Percentiles rank a stretch among this genome's conserved stretches.
Evolutionary conservation across 2,329 filamentous ascomycete genomes (phyloP).

Genomic region (Xylariaceae sp.): DNA sequence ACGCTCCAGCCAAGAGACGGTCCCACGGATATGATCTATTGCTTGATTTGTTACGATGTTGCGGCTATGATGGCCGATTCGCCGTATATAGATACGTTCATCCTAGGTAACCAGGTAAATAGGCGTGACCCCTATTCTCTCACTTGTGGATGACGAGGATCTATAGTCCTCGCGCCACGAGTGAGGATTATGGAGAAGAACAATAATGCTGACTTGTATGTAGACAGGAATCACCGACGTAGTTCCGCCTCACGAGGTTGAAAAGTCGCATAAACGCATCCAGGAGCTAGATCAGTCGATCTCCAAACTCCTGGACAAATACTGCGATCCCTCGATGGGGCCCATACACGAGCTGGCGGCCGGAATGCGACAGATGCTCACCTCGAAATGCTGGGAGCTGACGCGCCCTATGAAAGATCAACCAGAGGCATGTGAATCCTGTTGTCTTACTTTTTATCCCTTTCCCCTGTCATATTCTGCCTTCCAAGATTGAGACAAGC

Average conservation of each 20-base stretch:
- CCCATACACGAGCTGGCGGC: slow-evolving; percentile 47
- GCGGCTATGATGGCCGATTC: slow-evolving; percentile 45
- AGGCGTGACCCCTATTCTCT: background rate
- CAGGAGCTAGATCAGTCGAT: slow-evolving; percentile 41
- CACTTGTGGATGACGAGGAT: background rate
- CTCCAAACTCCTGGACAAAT: slow-evolving; percentile 43
- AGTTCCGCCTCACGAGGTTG: slow-evolving; percentile 30
- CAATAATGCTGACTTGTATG: background rate
- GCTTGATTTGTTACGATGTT: slow-evolving; percentile 46
- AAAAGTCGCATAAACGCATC: slow-evolving; percentile 40
- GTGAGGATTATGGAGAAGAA: background rate
- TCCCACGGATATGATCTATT: slow-evolving; percentile 58
- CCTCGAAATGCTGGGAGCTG: slow-evolving; percentile 46
- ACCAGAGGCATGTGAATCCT: slow-evolving; percentile 29
- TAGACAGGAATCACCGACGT: slow-evolving; percentile 29
- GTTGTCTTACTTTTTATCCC: background rate
- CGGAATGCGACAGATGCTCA: slow-evolving; percentile 43
- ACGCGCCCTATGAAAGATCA: slow-evolving; percentile 43
- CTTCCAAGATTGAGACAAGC: background rate
- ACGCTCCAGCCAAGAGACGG: slow-evolving; percentile 48
- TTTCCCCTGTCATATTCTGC: background rate
- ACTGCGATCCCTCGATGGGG: slow-evolving; percentile 48
- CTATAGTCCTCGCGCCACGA: background rate
- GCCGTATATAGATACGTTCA: slow-evolving; percentile 45
- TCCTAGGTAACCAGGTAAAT: slow-evolving; percentile 40